phyloP scores from a whole-genome alignment of 805 yeast genomes.

The Metschnikowia corniflorae region DNA sequence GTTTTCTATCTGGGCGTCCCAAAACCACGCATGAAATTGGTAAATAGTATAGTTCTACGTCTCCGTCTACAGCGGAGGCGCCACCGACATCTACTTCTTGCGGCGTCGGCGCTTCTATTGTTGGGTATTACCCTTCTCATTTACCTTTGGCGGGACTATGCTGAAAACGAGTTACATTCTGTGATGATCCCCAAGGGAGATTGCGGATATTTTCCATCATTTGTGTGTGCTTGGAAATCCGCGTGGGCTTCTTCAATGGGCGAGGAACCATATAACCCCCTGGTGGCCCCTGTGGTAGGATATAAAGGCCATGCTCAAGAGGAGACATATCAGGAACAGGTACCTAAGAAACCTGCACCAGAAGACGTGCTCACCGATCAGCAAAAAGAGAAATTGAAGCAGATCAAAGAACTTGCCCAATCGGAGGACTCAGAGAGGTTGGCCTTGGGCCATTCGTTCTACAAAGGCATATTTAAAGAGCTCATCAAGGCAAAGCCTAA shows the following conservation, averaged over 20 bases:
- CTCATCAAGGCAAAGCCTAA: slow-evolving; percentile 45
- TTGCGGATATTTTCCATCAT: slow-evolving; percentile 12
- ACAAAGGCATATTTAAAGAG: slow-evolving; percentile 39
- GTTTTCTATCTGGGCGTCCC: too few relatives aligned
- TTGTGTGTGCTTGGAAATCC: slow-evolving; percentile 9
- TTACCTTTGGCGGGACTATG: slow-evolving; percentile 7
- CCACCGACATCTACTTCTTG: slow-evolving; percentile 8
- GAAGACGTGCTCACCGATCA: not conserved
- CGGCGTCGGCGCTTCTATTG: slow-evolving; percentile 7
- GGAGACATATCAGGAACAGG: not conserved
- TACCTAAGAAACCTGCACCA: not conserved
- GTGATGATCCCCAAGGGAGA: slow-evolving; percentile 3
- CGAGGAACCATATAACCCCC: slow-evolving; percentile 7
- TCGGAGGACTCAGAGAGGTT: slow-evolving; percentile 8
- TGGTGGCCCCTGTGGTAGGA: not conserved
- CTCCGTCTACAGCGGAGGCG: slow-evolving; percentile 17
- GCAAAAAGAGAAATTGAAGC: slow-evolving; percentile 13
- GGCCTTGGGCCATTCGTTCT: slow-evolving; percentile 40
- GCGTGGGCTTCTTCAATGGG: not conserved
- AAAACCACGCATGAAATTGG: too few relatives aligned
- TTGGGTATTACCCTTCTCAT: slow-evolving; percentile 8
- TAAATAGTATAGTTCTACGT: slow-evolving; percentile 9
- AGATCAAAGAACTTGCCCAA: slow-evolving; percentile 8
- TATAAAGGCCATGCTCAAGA: not conserved
- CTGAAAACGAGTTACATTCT: slow-evolving; percentile 3